phyloP scores from a whole-genome alignment of 106 monocot genomes.

The Vanilla planifolia region DNA sequence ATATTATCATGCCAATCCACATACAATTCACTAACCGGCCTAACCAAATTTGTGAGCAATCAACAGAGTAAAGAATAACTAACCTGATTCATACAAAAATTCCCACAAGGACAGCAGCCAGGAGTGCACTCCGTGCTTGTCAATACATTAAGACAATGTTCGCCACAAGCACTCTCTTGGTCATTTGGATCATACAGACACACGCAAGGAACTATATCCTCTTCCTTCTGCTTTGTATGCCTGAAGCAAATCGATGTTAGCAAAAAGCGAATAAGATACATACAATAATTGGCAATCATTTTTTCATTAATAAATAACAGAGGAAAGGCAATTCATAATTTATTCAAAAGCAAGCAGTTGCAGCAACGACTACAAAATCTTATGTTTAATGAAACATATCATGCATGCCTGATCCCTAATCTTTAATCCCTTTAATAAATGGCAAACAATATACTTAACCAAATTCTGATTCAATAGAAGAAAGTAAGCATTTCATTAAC shows the following conservation, averaged over 20 bases:
- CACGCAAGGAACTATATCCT: slow-evolving; percentile 76
- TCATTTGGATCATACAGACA: slow-evolving; percentile 51
- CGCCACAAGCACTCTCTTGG: slow-evolving; percentile 83
- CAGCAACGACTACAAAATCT: neutral
- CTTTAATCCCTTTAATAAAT: no score
- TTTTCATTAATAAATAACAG: neutral
- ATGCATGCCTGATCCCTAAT: no score
- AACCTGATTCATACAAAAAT: slow-evolving; percentile 90
- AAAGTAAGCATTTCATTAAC: neutral
- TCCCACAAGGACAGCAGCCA: slow-evolving; percentile 71
- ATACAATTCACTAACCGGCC: no score
- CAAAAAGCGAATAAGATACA: neutral
- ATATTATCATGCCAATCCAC: no score
- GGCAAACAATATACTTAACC: no score
- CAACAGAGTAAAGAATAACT: neutral
- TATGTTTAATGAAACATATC: neutral
- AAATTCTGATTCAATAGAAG: neutral
- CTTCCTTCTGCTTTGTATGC: slow-evolving; percentile 79
- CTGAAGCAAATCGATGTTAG: slow-evolving; percentile 21
- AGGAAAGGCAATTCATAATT: neutral
- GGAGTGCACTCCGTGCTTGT: slow-evolving; percentile 95
- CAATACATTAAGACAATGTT: slow-evolving; percentile 75
- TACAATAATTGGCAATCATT: neutral
- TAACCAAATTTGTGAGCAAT: no score
- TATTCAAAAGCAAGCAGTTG: neutral